Evolutionary conservation across 2,329 filamentous ascomycete species (phyloP), one percentile per base, ranked within the genome.

Genomic region (Helotiales sp.): DNA sequence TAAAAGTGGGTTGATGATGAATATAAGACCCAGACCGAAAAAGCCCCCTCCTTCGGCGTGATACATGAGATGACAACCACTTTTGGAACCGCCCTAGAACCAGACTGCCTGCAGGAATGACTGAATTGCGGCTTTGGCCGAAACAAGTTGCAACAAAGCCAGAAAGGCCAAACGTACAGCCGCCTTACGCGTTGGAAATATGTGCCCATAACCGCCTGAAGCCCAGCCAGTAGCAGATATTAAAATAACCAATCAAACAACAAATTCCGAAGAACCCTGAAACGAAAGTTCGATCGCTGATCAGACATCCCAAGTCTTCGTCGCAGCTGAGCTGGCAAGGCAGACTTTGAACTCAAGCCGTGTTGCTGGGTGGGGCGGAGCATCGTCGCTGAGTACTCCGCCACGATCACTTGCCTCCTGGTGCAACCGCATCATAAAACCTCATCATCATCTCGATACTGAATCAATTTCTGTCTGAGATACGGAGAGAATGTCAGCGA

Each of bases 391-490:
- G 12, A n/a, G 6, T 44, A 15, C 40, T 13, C 40, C 24, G 40
- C 40, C 40, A 44, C 40, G 12, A 44, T 44, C 9, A 15, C 40
- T 12, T 25, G 5, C 6, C 13, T 17, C 8, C 29, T 2, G 27
- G 24, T 25, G 13, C 5, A 12, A 17, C 44, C 44, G 6, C 44
- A 30, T 9, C 8, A 10, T 30, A 4, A 46, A 46, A 25, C 24
- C 25, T 19, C 24, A n/a, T 9, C 46, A 8, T 17, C 30, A 17
- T 48, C 27, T 31, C 29, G 25, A 48, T n/a, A 33, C 19, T n/a
- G 46, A 48, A 30, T 53, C 40, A 40, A 57, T 53, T 33, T 57
- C 58, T n/a, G 50, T 50, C 58, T 60, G 36, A 36, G 34, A 24
- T 19, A 55, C 24, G 30, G 19, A 29, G 15, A 27, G 12, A 31